phyloP scores from a whole-genome alignment of 345 rosid genomes.

The Eucalyptus regnans region DNA sequence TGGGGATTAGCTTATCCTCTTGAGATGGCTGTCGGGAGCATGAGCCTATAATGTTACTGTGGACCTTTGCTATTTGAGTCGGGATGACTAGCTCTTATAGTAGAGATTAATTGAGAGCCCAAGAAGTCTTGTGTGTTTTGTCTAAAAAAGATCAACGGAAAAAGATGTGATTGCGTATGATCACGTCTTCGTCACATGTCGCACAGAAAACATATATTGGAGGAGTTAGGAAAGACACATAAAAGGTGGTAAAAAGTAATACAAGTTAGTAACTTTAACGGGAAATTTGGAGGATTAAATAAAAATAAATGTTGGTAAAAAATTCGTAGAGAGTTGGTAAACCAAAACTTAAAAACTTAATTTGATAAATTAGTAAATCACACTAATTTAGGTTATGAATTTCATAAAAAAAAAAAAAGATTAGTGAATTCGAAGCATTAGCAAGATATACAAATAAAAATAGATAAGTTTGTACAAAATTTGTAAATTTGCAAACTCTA shows the following conservation, averaged over 20 bases:
- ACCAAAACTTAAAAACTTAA: not conserved
- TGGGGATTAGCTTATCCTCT: not conserved
- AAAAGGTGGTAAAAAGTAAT: not conserved
- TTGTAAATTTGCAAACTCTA: not conserved
- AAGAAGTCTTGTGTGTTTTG: not conserved
- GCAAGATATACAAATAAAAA: not conserved
- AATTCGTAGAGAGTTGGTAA: not conserved
- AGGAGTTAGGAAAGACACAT: not conserved
- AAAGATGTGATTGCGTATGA: not conserved
- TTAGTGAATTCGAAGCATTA: not conserved
- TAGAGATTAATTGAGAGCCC: not conserved
- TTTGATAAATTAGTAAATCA: not conserved
- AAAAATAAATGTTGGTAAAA: not conserved
- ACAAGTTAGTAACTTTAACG: not conserved
- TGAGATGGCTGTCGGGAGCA: not conserved
- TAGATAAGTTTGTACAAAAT: not conserved
- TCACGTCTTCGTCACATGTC: not conserved
- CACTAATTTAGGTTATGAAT: not conserved
- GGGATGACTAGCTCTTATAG: not conserved
- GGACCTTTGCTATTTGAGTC: not conserved
- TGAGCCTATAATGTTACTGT: not conserved
- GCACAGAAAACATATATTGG: not conserved
- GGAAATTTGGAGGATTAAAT: not conserved
- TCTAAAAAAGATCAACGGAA: not conserved
- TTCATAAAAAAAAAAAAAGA: not conserved